Percentiles rank a stretch among this genome's conserved stretches.
phyloP scores from a whole-genome alignment of 768 basidiomycete genomes.

The Clitopilus hobsonii region DNA sequence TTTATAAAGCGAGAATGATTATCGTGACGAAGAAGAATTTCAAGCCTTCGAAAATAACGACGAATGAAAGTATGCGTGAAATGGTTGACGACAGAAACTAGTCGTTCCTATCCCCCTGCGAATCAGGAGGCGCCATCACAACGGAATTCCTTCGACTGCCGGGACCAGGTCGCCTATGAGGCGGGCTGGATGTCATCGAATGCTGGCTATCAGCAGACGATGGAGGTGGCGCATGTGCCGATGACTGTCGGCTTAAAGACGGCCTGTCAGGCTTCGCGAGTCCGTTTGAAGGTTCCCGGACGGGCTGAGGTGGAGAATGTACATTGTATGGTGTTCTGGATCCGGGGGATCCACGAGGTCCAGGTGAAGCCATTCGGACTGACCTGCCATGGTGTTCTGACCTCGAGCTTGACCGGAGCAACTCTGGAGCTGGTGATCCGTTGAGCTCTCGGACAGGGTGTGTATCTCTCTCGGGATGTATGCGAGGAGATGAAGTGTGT shows the following conservation, averaged over 20 bases:
- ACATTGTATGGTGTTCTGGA: slow-evolving; percentile 18
- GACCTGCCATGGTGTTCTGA: slow-evolving; percentile 27
- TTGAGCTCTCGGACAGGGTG: slow-evolving; percentile 10
- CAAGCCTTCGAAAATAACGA: too few species aligned
- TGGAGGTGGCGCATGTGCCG: slow-evolving; percentile 8
- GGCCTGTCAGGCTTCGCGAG: slow-evolving; percentile 19
- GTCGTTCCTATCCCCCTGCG: slow-evolving; percentile 13
- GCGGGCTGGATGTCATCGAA: slow-evolving; percentile 7
- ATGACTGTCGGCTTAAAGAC: slow-evolving; percentile 18
- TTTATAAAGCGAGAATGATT: background rate
- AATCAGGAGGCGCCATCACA: slow-evolving; percentile 28
- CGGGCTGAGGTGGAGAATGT: slow-evolving; percentile 28
- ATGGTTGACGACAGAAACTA: too few species aligned
- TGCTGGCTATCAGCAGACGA: slow-evolving; percentile 4
- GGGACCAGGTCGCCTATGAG: slow-evolving; percentile 11
- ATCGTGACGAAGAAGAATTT: background rate
- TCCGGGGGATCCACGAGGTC: slow-evolving; percentile 8
- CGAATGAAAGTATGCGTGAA: too few species aligned
- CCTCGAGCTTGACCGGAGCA: slow-evolving; percentile 14
- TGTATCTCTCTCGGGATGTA: slow-evolving; percentile 31
- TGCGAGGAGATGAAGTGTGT: slow-evolving; percentile 35
- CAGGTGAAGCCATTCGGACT: slow-evolving; percentile 27
- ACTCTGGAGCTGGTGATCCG: background rate
- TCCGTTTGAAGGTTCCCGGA: slow-evolving; percentile 23
- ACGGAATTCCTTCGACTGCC: slow-evolving; percentile 33